phyloP scores from a whole-genome alignment of 768 basidiomycete genomes.

The Suillus weaverae region DNA sequence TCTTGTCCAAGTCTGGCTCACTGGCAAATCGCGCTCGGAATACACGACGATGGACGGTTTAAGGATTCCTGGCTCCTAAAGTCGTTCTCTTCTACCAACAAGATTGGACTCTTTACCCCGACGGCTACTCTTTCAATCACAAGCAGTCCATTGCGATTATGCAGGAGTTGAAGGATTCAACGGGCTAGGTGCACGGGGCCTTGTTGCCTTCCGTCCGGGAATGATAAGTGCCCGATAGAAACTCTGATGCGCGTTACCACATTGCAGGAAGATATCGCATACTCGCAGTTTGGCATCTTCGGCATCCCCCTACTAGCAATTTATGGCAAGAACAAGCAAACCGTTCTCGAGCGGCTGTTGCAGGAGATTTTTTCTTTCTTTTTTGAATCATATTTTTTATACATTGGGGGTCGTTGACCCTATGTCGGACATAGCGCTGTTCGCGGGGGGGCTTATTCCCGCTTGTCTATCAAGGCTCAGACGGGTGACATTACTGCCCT shows the following conservation, averaged over 20 bases:
- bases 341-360: background rate
- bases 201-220: background rate
- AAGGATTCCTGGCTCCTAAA: background rate
- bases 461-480: background rate
- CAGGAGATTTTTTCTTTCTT: background rate
- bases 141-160: background rate
- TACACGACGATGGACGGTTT: background rate
- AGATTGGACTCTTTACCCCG: background rate
- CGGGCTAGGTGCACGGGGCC: background rate
- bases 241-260: too few species aligned
- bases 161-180: background rate
- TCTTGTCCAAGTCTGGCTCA: background rate
- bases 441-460: too few species aligned
- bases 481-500: background rate
- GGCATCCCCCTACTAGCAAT: background rate
- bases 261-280: background rate
- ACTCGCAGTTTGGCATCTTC: background rate
- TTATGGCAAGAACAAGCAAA: background rate
- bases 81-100: background rate
- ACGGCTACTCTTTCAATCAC: background rate
- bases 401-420: too few species aligned
- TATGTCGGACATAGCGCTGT: too few species aligned
- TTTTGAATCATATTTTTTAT: too few species aligned
- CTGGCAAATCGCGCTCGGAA: background rate
- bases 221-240: background rate